Percentiles rank a stretch among this genome's conserved stretches.
phyloP scores from a whole-genome alignment of 305 asterid genomes.

The Fraxinus platypoda region DNA sequence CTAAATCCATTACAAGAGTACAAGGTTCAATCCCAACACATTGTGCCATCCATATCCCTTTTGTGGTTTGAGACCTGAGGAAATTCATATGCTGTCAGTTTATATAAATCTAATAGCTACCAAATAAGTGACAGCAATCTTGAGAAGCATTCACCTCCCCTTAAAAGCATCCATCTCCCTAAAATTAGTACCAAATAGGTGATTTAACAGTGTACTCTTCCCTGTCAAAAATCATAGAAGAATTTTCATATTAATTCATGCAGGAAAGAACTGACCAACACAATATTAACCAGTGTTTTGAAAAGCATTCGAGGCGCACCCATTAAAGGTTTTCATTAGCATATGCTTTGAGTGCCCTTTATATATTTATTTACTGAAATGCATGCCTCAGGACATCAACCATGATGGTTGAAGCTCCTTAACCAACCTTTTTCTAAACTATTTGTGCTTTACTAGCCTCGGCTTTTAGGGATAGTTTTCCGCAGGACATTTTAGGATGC shows the following conservation, averaged over 20 bases:
- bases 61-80: slow-evolving; percentile 90
- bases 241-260: slow-evolving; percentile 7
- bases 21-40: slow-evolving; percentile 93
- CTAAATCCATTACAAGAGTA: slow-evolving; percentile 93
- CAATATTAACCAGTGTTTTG: neutral
- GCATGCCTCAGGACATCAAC: neutral
- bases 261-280: neutral
- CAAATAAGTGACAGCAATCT: slow-evolving; percentile 22
- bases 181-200: slow-evolving; percentile 75
- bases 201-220: slow-evolving; percentile 88
- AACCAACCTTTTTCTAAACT: neutral
- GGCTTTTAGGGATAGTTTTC: neutral
- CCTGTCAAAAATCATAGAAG: slow-evolving; percentile 50
- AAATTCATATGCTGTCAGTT: slow-evolving; percentile 22
- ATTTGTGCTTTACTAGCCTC: neutral
- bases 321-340: neutral
- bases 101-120: slow-evolving; percentile 12
- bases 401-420: neutral
- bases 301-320: neutral
- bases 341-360: neutral
- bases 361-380: neutral
- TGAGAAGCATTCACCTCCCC: slow-evolving; percentile 66
- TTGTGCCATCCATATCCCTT: slow-evolving; percentile 95
- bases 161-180: slow-evolving; percentile 95
- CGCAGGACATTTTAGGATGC: neutral